phyloP scores from a whole-genome alignment of 2,329 filamentous ascomycete genomes.

The Hypoxylon sp. region DNA sequence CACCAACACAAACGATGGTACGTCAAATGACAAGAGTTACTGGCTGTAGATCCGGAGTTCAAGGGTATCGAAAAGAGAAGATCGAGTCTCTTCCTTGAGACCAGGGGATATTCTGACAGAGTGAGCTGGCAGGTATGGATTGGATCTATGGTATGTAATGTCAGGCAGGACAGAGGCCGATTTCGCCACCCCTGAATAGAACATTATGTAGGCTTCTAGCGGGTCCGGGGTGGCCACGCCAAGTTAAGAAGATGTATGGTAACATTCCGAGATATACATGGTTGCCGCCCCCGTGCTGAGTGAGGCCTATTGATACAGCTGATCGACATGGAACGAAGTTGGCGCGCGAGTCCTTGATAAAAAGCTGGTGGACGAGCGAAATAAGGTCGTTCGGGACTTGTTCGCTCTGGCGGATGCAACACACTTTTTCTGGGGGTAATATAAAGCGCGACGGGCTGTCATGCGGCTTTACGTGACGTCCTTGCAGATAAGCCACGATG shows the following conservation, averaged over 20 bases:
- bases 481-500: conserved; percentile 42
- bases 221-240: conserved; percentile 38
- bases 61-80: conserved; percentile 11
- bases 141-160: conserved; percentile 29
- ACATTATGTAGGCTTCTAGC: conserved; percentile 27
- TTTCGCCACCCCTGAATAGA: conserved; percentile 43
- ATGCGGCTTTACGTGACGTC: conserved; percentile 43
- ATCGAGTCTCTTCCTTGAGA: conserved; percentile 16
- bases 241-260: conserved; percentile 45
- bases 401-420: conserved; percentile 50
- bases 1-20: conserved; percentile 10
- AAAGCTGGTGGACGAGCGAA: conserved; percentile 28
- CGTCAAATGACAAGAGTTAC: conserved; percentile 5
- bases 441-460: conserved; percentile 41
- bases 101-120: conserved; percentile 17
- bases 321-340: conserved; percentile 41
- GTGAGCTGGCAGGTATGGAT: conserved; percentile 24
- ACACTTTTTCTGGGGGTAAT: conserved; percentile 39
- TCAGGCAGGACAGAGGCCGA: conserved; percentile 37
- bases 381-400: conserved; percentile 36
- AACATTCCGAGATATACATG: conserved; percentile 46
- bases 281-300: conserved; percentile 31
- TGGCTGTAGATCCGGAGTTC: conserved; percentile 15
- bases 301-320: conserved; percentile 34
- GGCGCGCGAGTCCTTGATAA: conserved; percentile 32